Conservation (phyloP, 495 filamentous ascomycete genomes). For the Penicillium roqueforti region DNA sequence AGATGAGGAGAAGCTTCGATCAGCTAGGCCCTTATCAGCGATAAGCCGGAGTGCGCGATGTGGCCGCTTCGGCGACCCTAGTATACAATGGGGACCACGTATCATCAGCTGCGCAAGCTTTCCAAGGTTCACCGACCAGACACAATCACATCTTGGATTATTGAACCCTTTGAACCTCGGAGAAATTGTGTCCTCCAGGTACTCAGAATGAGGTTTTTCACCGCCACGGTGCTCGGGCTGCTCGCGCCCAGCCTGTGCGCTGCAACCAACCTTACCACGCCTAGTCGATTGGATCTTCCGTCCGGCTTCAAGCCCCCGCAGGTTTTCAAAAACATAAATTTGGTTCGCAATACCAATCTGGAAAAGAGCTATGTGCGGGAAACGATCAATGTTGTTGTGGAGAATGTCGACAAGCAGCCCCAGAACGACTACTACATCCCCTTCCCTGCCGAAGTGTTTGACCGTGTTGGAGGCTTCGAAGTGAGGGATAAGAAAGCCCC, state of each 20-base stretch:
- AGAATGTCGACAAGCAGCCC: constrained; percentile 73
- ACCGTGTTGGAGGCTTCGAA: constrained; percentile 77
- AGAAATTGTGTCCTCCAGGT: constrained; percentile 26
- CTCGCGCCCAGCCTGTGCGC: constrained; percentile 37
- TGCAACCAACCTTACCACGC: constrained; percentile 24
- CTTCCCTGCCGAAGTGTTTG: constrained; percentile 69
- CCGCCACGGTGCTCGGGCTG: constrained; percentile 40
- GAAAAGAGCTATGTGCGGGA: constrained; percentile 90
- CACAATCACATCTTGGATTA: constrained; percentile 15
- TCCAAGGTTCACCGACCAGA: constrained; percentile 12
- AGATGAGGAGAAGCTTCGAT: constrained; percentile 26
- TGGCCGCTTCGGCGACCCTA: constrained; percentile 41
- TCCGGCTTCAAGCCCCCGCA: constrained; percentile 78
- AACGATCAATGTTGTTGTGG: constrained; percentile 85
- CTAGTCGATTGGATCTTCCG: constrained; percentile 52
- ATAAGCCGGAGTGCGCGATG: constrained; percentile 32
- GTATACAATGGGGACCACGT: constrained; percentile 40
- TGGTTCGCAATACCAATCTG: constrained; percentile 84
- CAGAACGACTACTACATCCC: constrained; percentile 88
- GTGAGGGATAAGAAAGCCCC: constrained; percentile 83
- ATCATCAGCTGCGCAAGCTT: constrained; percentile 36
- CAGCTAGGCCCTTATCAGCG: constrained; percentile 19
- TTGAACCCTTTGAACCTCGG: constrained; percentile 23
- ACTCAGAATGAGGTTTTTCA: constrained; percentile 42
- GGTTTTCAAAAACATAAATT: constrained; percentile 86